Evolutionary conservation across 2,329 filamentous ascomycete genomes (phyloP).

Genomic region (Cladophialophora immunda): DNA sequence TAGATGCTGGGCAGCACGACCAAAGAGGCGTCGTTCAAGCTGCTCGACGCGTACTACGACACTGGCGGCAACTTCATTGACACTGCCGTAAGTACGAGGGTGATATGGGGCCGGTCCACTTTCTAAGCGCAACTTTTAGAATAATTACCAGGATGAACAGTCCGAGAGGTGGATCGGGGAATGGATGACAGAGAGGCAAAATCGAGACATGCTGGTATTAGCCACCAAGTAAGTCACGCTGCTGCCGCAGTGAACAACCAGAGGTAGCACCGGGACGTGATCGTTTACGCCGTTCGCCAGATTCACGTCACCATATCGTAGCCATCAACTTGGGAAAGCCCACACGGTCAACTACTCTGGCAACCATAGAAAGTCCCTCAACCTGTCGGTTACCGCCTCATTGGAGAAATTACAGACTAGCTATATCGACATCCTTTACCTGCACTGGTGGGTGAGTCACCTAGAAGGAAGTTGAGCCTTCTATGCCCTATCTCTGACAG

Average conservation of each 20-base stretch:
- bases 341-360: constrained; percentile 54
- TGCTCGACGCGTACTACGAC: constrained; percentile 71
- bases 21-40: constrained; percentile 68
- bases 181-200: constrained; percentile 54
- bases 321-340: constrained; percentile 45
- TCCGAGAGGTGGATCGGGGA: constrained; percentile 74
- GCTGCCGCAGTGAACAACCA: no score
- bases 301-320: no score
- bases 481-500: no score
- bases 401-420: constrained; percentile 47
- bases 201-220: constrained; percentile 63
- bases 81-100: no score
- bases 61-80: constrained; percentile 79
- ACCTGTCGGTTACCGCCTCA: constrained; percentile 44
- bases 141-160: constrained; percentile 72
- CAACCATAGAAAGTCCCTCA: constrained; percentile 46
- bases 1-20: constrained; percentile 71
- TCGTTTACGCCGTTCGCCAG: no score
- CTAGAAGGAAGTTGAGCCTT: no score
- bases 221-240: constrained; percentile 68
- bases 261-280: no score
- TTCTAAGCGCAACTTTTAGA: no score
- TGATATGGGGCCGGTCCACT: no score
- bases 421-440: constrained; percentile 49
- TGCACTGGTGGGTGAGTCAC: constrained; percentile 64